These are phyloP conservation scores for Geotrichum cucujoidarum DNA, from an alignment of 1,139 yeast genomes.

Conservation along the genomic window DNA sequence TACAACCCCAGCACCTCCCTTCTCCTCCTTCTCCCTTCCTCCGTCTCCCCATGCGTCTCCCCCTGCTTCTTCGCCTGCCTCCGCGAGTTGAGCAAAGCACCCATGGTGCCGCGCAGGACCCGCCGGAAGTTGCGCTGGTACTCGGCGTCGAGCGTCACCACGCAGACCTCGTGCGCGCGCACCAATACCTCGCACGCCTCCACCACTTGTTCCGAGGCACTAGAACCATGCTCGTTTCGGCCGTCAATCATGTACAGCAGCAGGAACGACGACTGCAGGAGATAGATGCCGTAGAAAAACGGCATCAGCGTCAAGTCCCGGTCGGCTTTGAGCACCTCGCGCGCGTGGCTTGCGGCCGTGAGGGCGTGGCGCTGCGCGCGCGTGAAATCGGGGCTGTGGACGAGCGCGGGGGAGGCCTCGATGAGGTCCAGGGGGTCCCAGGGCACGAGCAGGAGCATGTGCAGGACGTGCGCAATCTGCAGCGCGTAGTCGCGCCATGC, in stretches of 20 bases:
- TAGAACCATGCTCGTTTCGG: constrained; percentile 29
- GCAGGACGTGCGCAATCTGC: constrained; percentile 28
- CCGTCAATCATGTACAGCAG: constrained; percentile 31
- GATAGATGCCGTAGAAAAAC: constrained; percentile 31
- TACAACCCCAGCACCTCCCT: constrained; percentile 31
- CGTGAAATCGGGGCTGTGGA: constrained; percentile 28
- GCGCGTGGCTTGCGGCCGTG: constrained; percentile 28
- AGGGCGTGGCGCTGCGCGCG: constrained; percentile 29
- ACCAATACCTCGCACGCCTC: constrained; percentile 35
- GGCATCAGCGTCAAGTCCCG: constrained; percentile 31
- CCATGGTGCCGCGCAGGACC: constrained; percentile 32
- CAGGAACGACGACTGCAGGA: constrained; percentile 30
- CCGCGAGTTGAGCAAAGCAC: constrained; percentile 19
- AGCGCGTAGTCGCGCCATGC: constrained; percentile 31
- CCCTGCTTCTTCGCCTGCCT: constrained; percentile 29
- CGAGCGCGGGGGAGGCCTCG: constrained; percentile 26
- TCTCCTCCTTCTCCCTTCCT: constrained; percentile 27
- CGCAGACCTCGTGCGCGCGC: constrained; percentile 36
- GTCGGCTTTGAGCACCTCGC: constrained; percentile 27
- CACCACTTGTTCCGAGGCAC: constrained; percentile 32
- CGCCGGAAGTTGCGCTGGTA: constrained; percentile 35
- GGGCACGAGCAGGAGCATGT: constrained; percentile 26
- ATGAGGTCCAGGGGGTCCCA: constrained; percentile 31
- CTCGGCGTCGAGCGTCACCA: constrained; percentile 35
- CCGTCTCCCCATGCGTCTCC: constrained; percentile 5